Percentiles rank a stretch among this genome's conserved stretches.
These are phyloP conservation scores for Curvularia lunata DNA, from an alignment of 2,329 filamentous ascomycete genomes.

Conservation along the genomic window DNA sequence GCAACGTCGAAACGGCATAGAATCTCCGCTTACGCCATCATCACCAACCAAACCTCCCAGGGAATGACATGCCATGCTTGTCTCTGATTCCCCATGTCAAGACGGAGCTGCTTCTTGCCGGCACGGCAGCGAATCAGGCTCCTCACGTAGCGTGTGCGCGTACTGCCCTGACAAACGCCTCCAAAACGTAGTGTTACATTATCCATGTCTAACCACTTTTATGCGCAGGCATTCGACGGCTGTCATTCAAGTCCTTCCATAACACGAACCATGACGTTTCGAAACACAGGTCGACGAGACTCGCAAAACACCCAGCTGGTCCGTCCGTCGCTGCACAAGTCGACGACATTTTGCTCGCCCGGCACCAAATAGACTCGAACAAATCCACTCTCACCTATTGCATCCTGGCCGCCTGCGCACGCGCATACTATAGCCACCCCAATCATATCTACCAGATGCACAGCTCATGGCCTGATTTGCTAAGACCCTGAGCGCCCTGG, in stretches of 20 bases:
- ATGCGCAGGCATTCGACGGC: constrained; percentile 1
- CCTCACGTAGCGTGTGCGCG: too few species aligned
- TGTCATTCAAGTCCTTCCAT: background rate
- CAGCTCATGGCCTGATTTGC: background rate
- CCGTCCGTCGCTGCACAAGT: constrained; percentile 1
- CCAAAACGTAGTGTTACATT: constrained; percentile 12
- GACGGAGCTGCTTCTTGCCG: constrained; percentile 4
- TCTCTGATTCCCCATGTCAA: constrained; percentile 4
- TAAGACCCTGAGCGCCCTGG: background rate
- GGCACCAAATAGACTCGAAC: background rate
- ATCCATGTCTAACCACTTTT: constrained; percentile 4
- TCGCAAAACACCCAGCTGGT: background rate
- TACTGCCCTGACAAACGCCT: constrained; percentile 14
- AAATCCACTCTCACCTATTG: background rate
- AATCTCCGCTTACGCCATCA: constrained; percentile 17
- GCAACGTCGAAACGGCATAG: constrained; percentile 38
- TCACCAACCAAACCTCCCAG: constrained; percentile 7
- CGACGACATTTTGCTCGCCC: background rate
- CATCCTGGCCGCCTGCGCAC: background rate
- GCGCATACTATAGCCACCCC: background rate
- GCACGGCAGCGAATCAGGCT: constrained; percentile 5
- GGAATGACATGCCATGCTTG: background rate
- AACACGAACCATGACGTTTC: constrained; percentile 10
- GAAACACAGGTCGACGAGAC: constrained; percentile 10
- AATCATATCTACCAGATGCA: background rate